Evolutionary conservation across 2,329 filamentous ascomycete species (phyloP), one percentile per base, ranked within the genome.

Genomic region (Aspergillus tubingensis): DNA sequence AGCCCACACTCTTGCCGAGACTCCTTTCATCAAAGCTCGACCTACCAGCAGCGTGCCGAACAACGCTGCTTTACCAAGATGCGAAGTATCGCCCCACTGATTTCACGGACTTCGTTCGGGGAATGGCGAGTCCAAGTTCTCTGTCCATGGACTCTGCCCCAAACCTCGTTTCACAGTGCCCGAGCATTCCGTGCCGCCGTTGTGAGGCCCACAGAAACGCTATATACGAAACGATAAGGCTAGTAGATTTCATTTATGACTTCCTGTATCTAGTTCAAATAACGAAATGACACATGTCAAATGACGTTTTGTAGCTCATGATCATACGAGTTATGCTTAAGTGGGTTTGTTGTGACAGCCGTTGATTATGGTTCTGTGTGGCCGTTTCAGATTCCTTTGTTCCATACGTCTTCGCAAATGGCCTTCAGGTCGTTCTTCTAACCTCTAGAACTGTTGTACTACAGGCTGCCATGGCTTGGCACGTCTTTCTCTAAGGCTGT

Each of bases 231-330:
- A 36, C 32, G 7, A 55, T 23, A 32, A 55, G 41, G 53, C 53
- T 36, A 32, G 53, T 47, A 32, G 39, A 23, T 19, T 47, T 47
- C 49, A 43, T n/a, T 44, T 41, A 41, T 41, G 13, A 41, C 19
- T 53, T 53, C 51, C 19, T 55, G 53, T 55, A 55, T 47, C 25
- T 55, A 55, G 41, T 55, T 47, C 10, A 47, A 7, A 32, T 44
- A 21, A 43, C 25, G 25, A 21, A 49, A 47, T 32, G 53, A 44
- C 39, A 44, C 25, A 43, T 47, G 10, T 25, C 30, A 13, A 36
- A 44, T 41, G 25, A 55, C n/a, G 17, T 36, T 17, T 47, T 30
- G 43, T 47, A 23, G 17, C 30, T 21, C 8, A 19, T 30, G 4
- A 21, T 41, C 15, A 43, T 8, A 23, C 11, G 32, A 15, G 32